Conservation (phyloP, 2,329 filamentous ascomycete genomes). For the Microcera coccophila region DNA sequence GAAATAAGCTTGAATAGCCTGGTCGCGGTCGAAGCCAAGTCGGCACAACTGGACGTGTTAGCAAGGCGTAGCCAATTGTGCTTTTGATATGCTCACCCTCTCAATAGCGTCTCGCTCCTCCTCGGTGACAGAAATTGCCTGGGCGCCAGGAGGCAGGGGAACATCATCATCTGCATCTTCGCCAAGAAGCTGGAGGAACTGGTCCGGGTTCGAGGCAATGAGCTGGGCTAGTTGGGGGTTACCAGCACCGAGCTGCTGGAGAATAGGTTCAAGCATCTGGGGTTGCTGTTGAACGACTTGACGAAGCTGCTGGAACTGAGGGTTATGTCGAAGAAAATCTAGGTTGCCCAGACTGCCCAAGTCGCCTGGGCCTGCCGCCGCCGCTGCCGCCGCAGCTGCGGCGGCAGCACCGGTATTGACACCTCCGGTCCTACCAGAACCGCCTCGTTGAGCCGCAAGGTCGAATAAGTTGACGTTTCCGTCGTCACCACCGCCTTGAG, state of each 20-base stretch:
- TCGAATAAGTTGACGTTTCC: conserved; percentile 86
- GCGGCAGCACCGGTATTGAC: conserved; percentile 39
- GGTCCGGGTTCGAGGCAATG: conserved; percentile 87
- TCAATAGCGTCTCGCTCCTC: conserved; percentile 98
- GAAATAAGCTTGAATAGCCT: conserved; percentile 97
- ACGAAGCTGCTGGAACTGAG: conserved; percentile 95
- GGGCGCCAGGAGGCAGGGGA: conserved; percentile 79
- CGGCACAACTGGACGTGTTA: conserved; percentile 65
- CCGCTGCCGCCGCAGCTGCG: conserved; percentile 39
- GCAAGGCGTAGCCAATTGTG: conserved; percentile 1
- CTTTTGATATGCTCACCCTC: conserved; percentile 56
- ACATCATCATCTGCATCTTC: conserved; percentile 85
- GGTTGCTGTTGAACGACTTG: conserved; percentile 97
- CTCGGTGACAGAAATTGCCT: conserved; percentile 86
- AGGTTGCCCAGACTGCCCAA: conserved; percentile 68
- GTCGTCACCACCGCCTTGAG: conserved; percentile 53
- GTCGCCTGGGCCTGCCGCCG: conserved; percentile 48
- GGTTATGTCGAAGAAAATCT: conserved; percentile 90
- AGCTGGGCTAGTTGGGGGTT: conserved; percentile 92
- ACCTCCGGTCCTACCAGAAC: conserved; percentile 42
- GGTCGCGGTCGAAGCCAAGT: conserved; percentile 87
- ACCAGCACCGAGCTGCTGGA: conserved; percentile 90
- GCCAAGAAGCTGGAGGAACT: conserved; percentile 84
- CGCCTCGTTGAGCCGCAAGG: conserved; percentile 73
- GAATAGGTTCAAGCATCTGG: conserved; percentile 95